Base-by-base conservation (phyloP, 352 stramenopile genomes). In the Pythium rhizo-oryzae region DNA sequence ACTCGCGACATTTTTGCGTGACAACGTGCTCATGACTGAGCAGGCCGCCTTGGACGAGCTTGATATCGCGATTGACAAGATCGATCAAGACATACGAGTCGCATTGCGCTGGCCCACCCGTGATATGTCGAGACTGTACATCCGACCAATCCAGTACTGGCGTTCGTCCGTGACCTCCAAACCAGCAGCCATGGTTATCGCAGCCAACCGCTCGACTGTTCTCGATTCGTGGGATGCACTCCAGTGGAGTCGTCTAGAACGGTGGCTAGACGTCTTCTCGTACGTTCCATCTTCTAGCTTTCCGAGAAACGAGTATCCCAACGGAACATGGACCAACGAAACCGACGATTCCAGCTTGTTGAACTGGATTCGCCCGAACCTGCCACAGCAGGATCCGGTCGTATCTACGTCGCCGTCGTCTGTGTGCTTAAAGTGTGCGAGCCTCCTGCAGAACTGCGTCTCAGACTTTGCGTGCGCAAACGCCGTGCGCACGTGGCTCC, bases 211-310 rank as follows among this genome's bases (percentile, higher is more conserved):
- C 4, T 6, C 6, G 6, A 37, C 18, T 7, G 2, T 43, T 4
- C 8, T 65, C 15, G 47, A 49, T 11, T 23, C 28, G 28, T 56
- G 23, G 49, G 9, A 2, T 9, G 56, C 52, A 13, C n/a, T 67
- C 21, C 51, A 59, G 37, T 72, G 65, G 65, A 43, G 23, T 3
- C 65, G 65, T 2, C 65, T 72, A 11, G 9, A 58, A 13, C 13
- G 30, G n/a, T 72, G 65, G 65, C 58, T 72, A 0, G 28, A 46
- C 25, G 1, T 63, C 5, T 72, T 72, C 53, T 28, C 4, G 9
- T 59, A 50, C 9, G 63, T 65, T 25, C 63, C 55, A 3, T 51
- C 49, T 9, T 62, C 44, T 2, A 62, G 52, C 53, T 62, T 49
- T 44, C 55, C 41, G 18, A 49, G 54, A 37, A 30, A 57, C n/a